Conservation (phyloP, 768 basidiomycete species). For the Mycena filopes region DNA sequence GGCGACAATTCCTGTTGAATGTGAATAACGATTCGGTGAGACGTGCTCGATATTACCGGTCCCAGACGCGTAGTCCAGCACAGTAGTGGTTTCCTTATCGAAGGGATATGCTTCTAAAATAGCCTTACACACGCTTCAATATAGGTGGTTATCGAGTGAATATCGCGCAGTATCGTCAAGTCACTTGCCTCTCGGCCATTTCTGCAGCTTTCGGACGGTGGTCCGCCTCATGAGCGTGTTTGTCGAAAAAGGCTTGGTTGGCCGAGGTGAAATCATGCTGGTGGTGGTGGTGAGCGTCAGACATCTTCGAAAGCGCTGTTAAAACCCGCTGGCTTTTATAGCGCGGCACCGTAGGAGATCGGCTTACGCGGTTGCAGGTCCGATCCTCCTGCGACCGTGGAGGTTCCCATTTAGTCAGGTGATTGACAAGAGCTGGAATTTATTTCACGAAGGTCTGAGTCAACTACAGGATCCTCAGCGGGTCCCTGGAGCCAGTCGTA, state of each 20-base stretch:
- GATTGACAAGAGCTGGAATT: no score
- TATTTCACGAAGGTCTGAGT: no score
- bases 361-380: no score
- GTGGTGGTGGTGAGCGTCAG: slow-evolving; percentile 19
- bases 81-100: slow-evolving; percentile 26
- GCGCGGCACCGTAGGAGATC: no score
- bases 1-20: slow-evolving; percentile 67
- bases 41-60: no score
- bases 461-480: no score
- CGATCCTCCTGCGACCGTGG: slow-evolving; percentile 1
- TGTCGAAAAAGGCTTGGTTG: slow-evolving; percentile 33
- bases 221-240: slow-evolving; percentile 32
- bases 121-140: slow-evolving; percentile 29
- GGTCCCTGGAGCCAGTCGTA: no score
- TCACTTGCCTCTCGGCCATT: slow-evolving; percentile 26
- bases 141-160: neutral
- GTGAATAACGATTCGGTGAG: neutral
- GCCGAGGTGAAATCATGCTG: slow-evolving; percentile 29
- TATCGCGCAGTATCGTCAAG: neutral
- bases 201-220: slow-evolving; percentile 31
- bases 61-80: slow-evolving; percentile 39
- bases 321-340: neutral
- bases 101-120: slow-evolving; percentile 34
- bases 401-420: slow-evolving; percentile 3
- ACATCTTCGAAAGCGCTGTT: neutral